Conservation (phyloP, 2,329 filamentous ascomycete genomes). For the Exophiala viscosa region DNA sequence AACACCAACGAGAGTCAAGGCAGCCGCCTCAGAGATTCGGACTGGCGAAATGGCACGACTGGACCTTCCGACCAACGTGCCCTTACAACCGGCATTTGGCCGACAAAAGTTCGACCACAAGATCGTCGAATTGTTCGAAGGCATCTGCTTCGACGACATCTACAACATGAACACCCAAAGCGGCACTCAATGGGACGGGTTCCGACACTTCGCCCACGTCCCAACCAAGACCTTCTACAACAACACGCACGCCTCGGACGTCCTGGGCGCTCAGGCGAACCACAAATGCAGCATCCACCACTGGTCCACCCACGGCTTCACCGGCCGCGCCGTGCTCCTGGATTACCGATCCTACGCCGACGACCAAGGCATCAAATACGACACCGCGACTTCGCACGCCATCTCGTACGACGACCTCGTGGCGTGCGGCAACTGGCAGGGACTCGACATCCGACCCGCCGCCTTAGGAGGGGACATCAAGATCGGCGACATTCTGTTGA, state of each 20-base stretch:
- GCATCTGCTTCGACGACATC: conserved; percentile 43
- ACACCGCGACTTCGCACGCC: conserved; percentile 51
- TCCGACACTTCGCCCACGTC: conserved; percentile 45
- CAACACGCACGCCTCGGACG: conserved; percentile 37
- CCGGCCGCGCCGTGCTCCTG: conserved; percentile 41
- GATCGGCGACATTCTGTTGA: conserved; percentile 62
- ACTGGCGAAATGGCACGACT: conserved; percentile 56
- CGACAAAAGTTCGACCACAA: conserved; percentile 54
- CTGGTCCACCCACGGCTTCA: conserved; percentile 42
- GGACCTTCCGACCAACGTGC: conserved; percentile 53
- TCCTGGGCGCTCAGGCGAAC: conserved; percentile 34
- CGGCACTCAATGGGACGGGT: conserved; percentile 51
- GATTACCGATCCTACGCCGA: conserved; percentile 48
- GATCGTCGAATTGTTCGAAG: conserved; percentile 44
- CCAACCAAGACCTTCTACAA: conserved; percentile 40
- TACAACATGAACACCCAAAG: conserved; percentile 49
- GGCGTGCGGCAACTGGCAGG: conserved; percentile 57
- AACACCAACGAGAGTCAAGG: conserved; percentile 53
- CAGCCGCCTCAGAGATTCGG: conserved; percentile 51
- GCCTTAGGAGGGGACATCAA: conserved; percentile 54
- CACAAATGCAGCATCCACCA: conserved; percentile 43
- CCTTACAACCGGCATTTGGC: conserved; percentile 51
- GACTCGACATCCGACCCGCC: conserved; percentile 57
- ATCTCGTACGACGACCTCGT: conserved; percentile 57
- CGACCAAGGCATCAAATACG: conserved; percentile 48